These are phyloP conservation scores for Grosmannia clavigera DNA, from an alignment of 2,329 filamentous ascomycete species.

Conservation along the genomic window DNA sequence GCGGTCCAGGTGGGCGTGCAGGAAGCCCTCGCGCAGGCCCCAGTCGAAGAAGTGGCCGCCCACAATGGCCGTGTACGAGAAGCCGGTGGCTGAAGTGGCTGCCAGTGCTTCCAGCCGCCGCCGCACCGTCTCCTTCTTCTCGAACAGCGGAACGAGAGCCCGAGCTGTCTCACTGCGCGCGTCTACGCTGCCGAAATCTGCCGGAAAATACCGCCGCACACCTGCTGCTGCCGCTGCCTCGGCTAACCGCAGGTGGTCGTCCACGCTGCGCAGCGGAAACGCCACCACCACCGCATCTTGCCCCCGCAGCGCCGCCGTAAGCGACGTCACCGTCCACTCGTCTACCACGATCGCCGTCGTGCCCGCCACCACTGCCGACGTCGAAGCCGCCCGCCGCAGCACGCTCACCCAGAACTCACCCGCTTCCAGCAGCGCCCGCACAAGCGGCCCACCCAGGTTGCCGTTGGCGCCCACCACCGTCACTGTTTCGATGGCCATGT, in stretches of 20 bases:
- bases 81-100: conserved; percentile 11
- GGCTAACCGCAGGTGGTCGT: conserved; percentile 22
- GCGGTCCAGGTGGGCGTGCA: conserved; percentile 22
- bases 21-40: conserved; percentile 23
- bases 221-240: conserved; percentile 24
- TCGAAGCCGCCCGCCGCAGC: conserved; percentile 21
- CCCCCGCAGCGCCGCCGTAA: conserved; percentile 19
- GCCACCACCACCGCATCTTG: conserved; percentile 25
- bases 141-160: conserved; percentile 24
- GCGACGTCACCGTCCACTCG: conserved; percentile 18
- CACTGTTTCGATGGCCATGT: conserved; percentile 23
- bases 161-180: conserved; percentile 20
- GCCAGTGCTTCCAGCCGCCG: conserved; percentile 18
- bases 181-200: conserved; percentile 29
- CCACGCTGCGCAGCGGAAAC: conserved; percentile 19
- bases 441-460: conserved; percentile 21
- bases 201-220: conserved; percentile 25
- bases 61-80: conserved; percentile 26
- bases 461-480: conserved; percentile 26
- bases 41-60: conserved; percentile 30
- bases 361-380: conserved; percentile 8
- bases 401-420: conserved; percentile 20
- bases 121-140: conserved; percentile 22
- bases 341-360: conserved; percentile 16
- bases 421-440: conserved; percentile 19